Conservation (phyloP, 192 early-diverging fungal genomes). For the Coemansia sp. region DNA sequence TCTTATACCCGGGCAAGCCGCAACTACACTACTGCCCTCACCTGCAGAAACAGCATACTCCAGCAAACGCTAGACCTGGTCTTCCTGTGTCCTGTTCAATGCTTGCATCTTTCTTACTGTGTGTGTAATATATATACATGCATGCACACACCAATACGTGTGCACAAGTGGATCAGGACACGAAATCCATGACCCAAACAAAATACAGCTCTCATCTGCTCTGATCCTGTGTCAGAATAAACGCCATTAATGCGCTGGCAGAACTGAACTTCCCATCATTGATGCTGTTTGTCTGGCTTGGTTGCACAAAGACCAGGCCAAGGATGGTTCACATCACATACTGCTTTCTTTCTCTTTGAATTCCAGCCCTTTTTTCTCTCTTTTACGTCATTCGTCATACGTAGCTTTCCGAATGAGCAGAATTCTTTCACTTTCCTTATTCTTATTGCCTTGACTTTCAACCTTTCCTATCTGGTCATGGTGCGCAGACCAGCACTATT, state of each 20-base stretch:
- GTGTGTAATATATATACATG: not conserved
- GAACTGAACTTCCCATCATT: too few relatives aligned
- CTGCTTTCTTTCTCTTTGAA: too few relatives aligned
- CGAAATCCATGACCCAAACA: not conserved
- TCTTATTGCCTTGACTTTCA: not conserved
- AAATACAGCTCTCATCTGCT: not conserved
- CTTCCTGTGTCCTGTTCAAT: not conserved
- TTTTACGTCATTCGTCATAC: too few relatives aligned
- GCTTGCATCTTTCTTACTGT: not conserved
- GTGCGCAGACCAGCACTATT: not conserved
- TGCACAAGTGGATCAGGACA: not conserved
- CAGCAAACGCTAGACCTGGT: conserved; percentile 6
- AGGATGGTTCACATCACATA: too few relatives aligned
- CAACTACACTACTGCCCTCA: conserved; percentile 36
- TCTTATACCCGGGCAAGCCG: conserved; percentile 7
- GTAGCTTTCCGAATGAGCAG: too few relatives aligned
- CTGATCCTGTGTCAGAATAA: too few relatives aligned
- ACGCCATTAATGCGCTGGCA: too few relatives aligned
- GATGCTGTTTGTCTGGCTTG: too few relatives aligned
- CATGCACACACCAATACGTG: not conserved
- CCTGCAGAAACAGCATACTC: conserved; percentile 45
- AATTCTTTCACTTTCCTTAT: not conserved
- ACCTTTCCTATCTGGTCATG: not conserved
- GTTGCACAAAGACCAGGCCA: too few relatives aligned
- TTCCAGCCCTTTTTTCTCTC: too few relatives aligned